Evolutionary conservation across 352 stramenopile species (phyloP).

Genomic region (Phytopythium delawarense): DNA sequence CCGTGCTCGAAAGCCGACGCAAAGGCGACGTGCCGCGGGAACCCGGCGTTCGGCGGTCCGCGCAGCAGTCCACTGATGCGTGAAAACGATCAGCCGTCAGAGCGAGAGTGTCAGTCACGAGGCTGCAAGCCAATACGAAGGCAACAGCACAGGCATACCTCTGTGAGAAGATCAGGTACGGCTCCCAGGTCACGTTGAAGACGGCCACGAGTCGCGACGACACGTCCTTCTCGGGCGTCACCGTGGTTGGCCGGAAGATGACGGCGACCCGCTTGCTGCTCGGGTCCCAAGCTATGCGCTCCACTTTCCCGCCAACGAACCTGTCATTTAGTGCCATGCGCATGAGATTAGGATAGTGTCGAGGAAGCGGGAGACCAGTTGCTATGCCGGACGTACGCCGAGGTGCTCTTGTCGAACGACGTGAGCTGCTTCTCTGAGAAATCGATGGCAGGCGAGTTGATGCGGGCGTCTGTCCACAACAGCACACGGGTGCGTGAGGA

Average conservation of each 20-base stretch:
- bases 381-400: conserved; percentile 32
- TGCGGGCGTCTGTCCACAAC: conserved; percentile 47
- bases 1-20: conserved; percentile 66
- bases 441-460: conserved; percentile 65
- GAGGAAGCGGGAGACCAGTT: background rate
- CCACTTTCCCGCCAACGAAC: conserved; percentile 53
- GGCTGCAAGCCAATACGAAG: background rate
- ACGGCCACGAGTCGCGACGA: conserved; percentile 59
- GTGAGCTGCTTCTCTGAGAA: conserved; percentile 58
- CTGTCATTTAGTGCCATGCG: conserved; percentile 13
- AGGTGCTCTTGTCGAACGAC: conserved; percentile 57
- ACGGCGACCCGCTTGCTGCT: conserved; percentile 59
- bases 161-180: conserved; percentile 73
- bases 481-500: background rate
- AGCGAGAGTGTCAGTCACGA: background rate
- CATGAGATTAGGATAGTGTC: background rate
- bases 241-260: conserved; percentile 35
- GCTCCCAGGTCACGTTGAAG: conserved; percentile 62
- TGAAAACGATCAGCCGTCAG: background rate
- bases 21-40: conserved; percentile 56
- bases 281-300: conserved; percentile 69
- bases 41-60: conserved; percentile 49
- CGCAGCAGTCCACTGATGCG: conserved; percentile 44
- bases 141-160: conserved; percentile 25
- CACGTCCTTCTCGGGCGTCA: conserved; percentile 17